These are phyloP conservation scores for Picea abies DNA, from an alignment of 83 land plant species.

Conservation along the genomic window DNA sequence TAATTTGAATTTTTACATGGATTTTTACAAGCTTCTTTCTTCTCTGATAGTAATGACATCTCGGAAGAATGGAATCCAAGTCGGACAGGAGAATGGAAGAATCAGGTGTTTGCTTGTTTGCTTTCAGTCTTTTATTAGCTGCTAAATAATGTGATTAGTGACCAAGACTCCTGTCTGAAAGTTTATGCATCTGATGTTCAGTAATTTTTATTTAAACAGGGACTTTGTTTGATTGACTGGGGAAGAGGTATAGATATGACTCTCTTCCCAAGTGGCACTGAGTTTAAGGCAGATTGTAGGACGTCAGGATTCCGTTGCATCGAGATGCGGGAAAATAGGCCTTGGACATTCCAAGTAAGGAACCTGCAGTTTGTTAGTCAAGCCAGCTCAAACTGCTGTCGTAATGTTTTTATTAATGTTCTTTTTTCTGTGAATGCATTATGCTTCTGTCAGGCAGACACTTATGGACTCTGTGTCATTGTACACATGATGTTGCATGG, in stretches of 20 bases:
- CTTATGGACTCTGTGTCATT: conserved; percentile 83
- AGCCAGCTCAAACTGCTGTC: background rate
- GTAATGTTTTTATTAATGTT: background rate
- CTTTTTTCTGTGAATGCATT: background rate
- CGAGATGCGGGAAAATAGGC: conserved; percentile 83
- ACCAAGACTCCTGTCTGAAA: background rate
- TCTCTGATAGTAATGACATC: conserved; percentile 1
- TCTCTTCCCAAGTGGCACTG: conserved; percentile 68
- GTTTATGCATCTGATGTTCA: conserved; percentile 1
- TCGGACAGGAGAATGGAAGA: conserved; percentile 64
- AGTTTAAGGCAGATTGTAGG: conserved; percentile 80
- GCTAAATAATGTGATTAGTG: background rate
- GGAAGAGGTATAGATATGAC: conserved; percentile 91
- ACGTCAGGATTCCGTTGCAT: conserved; percentile 90
- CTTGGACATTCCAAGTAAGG: conserved; percentile 89
- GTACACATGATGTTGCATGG: conserved; percentile 95
- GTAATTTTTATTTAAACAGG: conserved; percentile 43
- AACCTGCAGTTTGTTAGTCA: background rate
- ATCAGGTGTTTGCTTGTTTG: conserved; percentile 54
- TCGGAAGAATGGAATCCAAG: conserved; percentile 45
- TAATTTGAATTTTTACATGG: background rate
- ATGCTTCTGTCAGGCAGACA: conserved; percentile 68
- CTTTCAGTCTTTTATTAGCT: background rate
- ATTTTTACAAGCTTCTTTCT: background rate
- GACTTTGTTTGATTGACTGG: conserved; percentile 97